Conservation (phyloP, 2,329 filamentous ascomycete species). For the Camillea tinctor region DNA sequence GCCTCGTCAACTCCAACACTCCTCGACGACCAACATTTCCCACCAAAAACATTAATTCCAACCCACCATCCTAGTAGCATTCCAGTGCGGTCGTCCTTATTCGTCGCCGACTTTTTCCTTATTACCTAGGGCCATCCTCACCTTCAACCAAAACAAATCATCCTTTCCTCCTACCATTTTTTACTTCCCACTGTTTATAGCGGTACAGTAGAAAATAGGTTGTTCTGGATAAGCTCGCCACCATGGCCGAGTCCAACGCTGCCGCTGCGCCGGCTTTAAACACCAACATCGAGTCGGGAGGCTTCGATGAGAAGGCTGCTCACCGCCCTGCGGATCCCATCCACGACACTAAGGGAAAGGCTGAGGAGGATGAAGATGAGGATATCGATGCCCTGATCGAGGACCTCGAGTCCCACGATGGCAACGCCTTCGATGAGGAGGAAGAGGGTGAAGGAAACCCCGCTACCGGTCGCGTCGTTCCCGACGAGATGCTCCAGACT, state of each 20-base stretch:
- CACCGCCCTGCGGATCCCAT: slow-evolving; percentile 34
- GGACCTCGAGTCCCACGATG: slow-evolving; percentile 81
- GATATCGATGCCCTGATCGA: slow-evolving; percentile 86
- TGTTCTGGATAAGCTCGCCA: slow-evolving; percentile 26
- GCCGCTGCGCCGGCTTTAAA: slow-evolving; percentile 57
- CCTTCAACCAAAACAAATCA: slow-evolving; percentile 9
- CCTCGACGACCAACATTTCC: slow-evolving; percentile 17
- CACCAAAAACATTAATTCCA: slow-evolving; percentile 5
- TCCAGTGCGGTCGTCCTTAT: slow-evolving; percentile 21
- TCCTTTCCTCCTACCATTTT: slow-evolving; percentile 6
- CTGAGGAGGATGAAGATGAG: slow-evolving; percentile 68
- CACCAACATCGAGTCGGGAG: slow-evolving; percentile 63
- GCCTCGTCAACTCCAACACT: slow-evolving; percentile 15
- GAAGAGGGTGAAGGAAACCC: slow-evolving; percentile 55
- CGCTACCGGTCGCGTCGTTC: slow-evolving; percentile 53
- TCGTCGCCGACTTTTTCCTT: slow-evolving; percentile 6
- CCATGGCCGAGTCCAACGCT: slow-evolving; percentile 56
- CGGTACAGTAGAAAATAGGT: slow-evolving; percentile 21
- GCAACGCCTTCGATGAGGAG: slow-evolving; percentile 62
- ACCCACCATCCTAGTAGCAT: slow-evolving; percentile 27
- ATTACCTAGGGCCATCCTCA: slow-evolving; percentile 9
- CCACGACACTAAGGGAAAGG: slow-evolving; percentile 40
- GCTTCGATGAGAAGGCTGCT: slow-evolving; percentile 63
- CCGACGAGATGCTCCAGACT: slow-evolving; percentile 76
- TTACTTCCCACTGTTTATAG: slow-evolving; percentile 15